phyloP scores from a whole-genome alignment of 768 basidiomycete species.

The Suillus subaureus region DNA sequence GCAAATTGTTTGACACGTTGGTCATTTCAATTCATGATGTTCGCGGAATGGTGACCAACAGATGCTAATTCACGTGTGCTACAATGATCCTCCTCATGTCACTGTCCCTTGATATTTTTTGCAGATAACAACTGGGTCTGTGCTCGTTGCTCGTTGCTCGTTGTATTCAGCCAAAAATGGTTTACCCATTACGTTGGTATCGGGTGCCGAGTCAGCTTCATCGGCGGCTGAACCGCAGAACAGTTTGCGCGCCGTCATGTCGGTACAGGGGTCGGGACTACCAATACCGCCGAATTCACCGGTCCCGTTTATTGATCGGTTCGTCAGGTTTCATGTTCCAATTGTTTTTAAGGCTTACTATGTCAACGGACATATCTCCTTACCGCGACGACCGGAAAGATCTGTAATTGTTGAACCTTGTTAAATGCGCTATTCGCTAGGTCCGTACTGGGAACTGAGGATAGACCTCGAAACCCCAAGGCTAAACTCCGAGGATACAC shows the following conservation, averaged over 20 bases:
- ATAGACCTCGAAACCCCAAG: not conserved
- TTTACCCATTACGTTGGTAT: conserved; percentile 1
- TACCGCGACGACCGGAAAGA: conserved; percentile 42
- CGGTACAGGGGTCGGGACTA: not conserved
- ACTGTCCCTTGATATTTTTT: conserved; percentile 13
- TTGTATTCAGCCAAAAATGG: conserved; percentile 43
- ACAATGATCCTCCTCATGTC: conserved; percentile 18
- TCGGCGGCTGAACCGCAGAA: not conserved
- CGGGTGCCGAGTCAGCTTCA: not conserved
- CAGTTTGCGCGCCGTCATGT: not conserved
- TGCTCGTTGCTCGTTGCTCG: not conserved
- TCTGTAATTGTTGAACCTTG: conserved; percentile 45
- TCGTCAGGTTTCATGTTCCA: conserved; percentile 40
- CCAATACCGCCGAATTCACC: conserved; percentile 37
- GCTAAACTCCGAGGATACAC: conserved; percentile 26
- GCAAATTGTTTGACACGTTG: not conserved
- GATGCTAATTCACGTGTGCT: not conserved
- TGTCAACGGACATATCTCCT: conserved; percentile 36
- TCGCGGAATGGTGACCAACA: not conserved
- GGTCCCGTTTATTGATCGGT: conserved; percentile 55
- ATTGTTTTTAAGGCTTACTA: conserved; percentile 45
- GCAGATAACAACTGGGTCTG: not conserved
- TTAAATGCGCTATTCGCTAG: conserved; percentile 15
- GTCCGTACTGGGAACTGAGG: not conserved
- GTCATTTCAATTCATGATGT: conserved; percentile 12